These are phyloP conservation scores for Erodium maritimum DNA, from an alignment of 345 rosid genomes.

Conservation along the genomic window DNA sequence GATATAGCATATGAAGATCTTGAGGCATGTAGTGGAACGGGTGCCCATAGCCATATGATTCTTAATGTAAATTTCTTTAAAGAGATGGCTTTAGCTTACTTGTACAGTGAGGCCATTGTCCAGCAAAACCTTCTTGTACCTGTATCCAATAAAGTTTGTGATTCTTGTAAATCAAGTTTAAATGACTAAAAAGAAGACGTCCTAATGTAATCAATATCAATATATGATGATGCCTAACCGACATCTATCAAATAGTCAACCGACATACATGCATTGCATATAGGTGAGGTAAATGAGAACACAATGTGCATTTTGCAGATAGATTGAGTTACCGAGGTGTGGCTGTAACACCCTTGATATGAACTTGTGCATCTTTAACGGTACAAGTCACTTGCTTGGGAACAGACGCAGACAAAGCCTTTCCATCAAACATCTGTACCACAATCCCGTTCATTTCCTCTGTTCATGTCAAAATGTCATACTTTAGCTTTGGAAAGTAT, in stretches of 20 bases:
- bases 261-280: too few relatives aligned
- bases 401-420: constrained; percentile 59
- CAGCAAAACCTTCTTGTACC: constrained; percentile 73
- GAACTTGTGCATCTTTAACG: constrained; percentile 56
- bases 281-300: too few relatives aligned
- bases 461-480: constrained; percentile 21
- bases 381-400: constrained; percentile 73
- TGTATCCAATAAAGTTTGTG: too few relatives aligned
- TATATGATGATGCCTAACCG: too few relatives aligned
- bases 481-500: too few relatives aligned
- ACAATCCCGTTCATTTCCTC: constrained; percentile 69
- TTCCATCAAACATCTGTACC: constrained; percentile 63
- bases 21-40: too few relatives aligned
- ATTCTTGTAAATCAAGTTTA: not conserved
- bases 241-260: too few relatives aligned
- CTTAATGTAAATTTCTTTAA: not conserved
- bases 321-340: constrained; percentile 50
- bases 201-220: too few relatives aligned
- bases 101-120: constrained; percentile 69
- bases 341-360: constrained; percentile 51
- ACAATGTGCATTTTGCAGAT: too few relatives aligned
- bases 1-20: too few relatives aligned
- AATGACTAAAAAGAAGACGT: too few relatives aligned
- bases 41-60: too few relatives aligned
- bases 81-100: constrained; percentile 28